Base-by-base conservation (phyloP, 352 stramenopile species). In the Phytophthora boehmeriae region DNA sequence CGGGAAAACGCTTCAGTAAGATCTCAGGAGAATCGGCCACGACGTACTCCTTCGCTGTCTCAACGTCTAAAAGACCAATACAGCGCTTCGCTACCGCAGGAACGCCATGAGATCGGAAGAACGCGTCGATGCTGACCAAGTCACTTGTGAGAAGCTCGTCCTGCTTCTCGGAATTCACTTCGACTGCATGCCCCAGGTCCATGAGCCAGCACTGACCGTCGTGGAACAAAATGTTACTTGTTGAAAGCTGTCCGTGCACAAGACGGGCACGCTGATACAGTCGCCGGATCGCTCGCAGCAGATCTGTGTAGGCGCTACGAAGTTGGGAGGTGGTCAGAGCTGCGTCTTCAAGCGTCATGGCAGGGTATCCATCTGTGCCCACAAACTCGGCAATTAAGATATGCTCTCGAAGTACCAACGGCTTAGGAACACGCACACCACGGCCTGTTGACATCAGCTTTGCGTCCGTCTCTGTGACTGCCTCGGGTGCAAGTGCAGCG, bases 171-270 rank as follows among this genome's bases (percentile, higher is more conserved):
- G 80, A 66, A 35, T 96, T 88, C 14, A 70, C 54, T 32, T 96
- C 82, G 13, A 95, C 81, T 10, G 89, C 80, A 41, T 92, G 80
- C 0, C 80, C 83, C 56, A 98, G 93, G 63, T 96, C 90, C 57
- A 95, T 95, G 36, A 98, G 82, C 83, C 59, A 97, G 58, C 66
- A 79, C 48, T 55, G 80, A 23, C 63, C 74, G 41, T 75, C 79
- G 64, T 70, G 71, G 22, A 89, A 83, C 19, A 96, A 68, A 34
- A 97, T 84, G 54, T 86, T 97, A 54, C 80, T 86, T 50, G 83
- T 68, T 25, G 45, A 77, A 30, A 90, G 52, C 0, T 47, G 58
- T 23, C 75, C 71, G 54, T 89, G 79, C 19, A 90, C 77, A 39
- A 90, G 63, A n/a, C 83, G 72, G 42, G 75, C 79, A 17, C 62